A percentile compares a stretch with the other conserved stretches of the same genome.
Conservation (phyloP, 1,284 basidiomycete genomes). For the Coniophora puteana region DNA sequence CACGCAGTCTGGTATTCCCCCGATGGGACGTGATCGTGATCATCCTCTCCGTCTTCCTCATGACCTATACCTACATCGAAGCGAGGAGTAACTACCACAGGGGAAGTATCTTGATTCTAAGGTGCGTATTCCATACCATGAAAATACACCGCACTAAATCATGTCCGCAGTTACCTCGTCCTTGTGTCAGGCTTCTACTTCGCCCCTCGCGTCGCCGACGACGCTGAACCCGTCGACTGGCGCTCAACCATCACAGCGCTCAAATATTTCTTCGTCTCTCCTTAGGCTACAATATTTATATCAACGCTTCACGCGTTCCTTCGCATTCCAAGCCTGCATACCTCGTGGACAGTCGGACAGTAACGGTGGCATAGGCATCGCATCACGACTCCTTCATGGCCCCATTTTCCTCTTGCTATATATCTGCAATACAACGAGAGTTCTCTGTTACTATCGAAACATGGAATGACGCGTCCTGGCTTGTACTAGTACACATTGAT, state of each 20-base stretch:
- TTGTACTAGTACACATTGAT: no score
- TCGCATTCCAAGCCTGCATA: no score
- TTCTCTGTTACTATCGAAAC: no score
- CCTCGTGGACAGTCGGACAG: no score
- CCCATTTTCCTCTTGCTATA: no score
- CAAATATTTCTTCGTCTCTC: no score
- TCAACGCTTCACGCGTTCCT: no score
- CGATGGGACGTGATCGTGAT: conserved; percentile 98
- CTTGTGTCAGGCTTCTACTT: conserved; percentile 60
- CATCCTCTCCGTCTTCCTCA: conserved; percentile 91
- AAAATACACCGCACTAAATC: background rate
- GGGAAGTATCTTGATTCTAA: conserved; percentile 88
- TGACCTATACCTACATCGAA: conserved; percentile 99
- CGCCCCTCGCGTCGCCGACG: conserved; percentile 34
- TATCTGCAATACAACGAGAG: no score
- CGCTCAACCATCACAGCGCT: background rate
- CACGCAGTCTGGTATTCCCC: conserved; percentile 88
- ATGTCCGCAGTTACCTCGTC: conserved; percentile 46
- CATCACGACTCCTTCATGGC: no score
- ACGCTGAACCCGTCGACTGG: conserved; percentile 19
- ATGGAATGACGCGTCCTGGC: no score
- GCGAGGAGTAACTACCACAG: conserved; percentile 96
- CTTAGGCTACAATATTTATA: no score
- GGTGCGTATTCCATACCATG: conserved; percentile 42
- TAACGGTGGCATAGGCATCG: no score